phyloP scores from a whole-genome alignment of 345 rosid species.

The Combretum micranthum region DNA sequence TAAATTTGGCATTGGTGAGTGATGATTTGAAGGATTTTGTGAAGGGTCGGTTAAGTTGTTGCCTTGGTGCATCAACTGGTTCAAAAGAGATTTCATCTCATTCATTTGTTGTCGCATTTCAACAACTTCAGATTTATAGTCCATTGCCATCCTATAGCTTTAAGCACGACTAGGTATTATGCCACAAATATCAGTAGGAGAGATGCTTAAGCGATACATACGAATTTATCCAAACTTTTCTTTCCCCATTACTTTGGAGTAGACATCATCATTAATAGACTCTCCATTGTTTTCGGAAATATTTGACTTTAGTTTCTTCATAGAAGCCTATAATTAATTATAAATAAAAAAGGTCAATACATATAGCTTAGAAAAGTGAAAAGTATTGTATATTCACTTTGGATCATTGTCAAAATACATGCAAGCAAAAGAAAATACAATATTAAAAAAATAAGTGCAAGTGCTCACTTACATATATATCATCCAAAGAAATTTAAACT shows the following conservation, averaged over 20 bases:
- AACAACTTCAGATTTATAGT: neutral
- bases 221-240: constrained; percentile 2
- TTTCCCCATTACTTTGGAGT: constrained; percentile 4
- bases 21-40: no score
- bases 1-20: no score
- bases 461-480: no score
- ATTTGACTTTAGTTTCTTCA: neutral
- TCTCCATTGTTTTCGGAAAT: neutral
- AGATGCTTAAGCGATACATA: neutral
- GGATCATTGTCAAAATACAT: no score
- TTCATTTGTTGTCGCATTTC: neutral
- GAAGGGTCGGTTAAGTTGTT: no score
- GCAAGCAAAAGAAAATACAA: no score
- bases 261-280: neutral
- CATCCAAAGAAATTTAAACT: no score
- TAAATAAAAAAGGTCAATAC: neutral
- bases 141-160: constrained; percentile 1
- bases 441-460: no score
- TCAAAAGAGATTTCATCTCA: neutral
- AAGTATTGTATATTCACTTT: no score
- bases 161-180: neutral
- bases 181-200: no score
- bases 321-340: neutral
- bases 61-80: neutral
- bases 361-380: neutral